phyloP scores from a whole-genome alignment of 2,329 filamentous ascomycete genomes.

The Colletotrichum musae region DNA sequence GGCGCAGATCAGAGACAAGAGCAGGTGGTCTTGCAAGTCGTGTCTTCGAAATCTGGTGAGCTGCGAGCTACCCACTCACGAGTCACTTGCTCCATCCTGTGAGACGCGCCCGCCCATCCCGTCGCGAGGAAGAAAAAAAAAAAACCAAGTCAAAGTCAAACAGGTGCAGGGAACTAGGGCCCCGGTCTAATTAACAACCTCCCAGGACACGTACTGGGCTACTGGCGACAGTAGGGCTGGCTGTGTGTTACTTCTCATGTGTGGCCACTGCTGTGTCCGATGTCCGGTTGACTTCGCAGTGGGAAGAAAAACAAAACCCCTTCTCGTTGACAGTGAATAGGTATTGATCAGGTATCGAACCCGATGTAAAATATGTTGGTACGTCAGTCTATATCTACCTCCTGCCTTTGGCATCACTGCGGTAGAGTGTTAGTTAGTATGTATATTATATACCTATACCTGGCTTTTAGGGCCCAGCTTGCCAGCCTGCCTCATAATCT shows the following conservation, averaged over 20 bases:
- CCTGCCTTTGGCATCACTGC: no score
- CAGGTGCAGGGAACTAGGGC: conserved; percentile 11
- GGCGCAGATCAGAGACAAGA: conserved; percentile 18
- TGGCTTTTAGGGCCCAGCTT: conserved; percentile 1
- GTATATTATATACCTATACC: neutral
- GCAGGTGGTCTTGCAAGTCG: neutral
- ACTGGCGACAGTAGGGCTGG: conserved; percentile 21
- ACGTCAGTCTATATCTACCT: no score
- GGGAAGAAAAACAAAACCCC: no score
- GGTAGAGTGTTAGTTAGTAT: no score
- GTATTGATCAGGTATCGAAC: no score
- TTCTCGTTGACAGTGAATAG: no score
- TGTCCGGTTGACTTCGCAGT: conserved; percentile 5
- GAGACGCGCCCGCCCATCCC: neutral
- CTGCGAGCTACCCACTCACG: neutral
- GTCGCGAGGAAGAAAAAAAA: conserved; percentile 9
- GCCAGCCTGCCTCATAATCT: conserved; percentile 28
- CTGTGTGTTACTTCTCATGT: conserved; percentile 14
- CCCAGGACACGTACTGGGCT: neutral
- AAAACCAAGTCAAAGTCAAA: neutral
- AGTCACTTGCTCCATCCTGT: no score
- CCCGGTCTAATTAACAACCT: conserved; percentile 6
- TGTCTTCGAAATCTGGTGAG: neutral
- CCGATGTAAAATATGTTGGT: no score
- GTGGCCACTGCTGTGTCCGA: neutral